Evolutionary conservation across 2,329 filamentous ascomycete genomes (phyloP), one percentile per base, ranked within the genome.

Genomic region (Thermothelomyces thermophilus): DNA sequence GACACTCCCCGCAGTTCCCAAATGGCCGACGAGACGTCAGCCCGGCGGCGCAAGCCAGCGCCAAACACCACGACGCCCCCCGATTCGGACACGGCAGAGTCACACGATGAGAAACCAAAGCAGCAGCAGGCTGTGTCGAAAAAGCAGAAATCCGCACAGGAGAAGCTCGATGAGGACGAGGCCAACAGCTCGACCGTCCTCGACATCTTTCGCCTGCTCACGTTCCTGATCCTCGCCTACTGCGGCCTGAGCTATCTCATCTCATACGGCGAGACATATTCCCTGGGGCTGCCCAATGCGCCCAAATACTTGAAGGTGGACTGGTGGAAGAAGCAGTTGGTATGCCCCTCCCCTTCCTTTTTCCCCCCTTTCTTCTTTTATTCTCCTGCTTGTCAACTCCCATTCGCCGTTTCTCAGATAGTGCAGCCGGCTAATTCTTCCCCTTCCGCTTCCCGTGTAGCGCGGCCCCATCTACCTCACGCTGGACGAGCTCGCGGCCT

Each of bases 241-340:
- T 80, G 76, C 60, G 82, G 78, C 16, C 72, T 90, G 48, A 90
- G 86, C 69, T 91, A 90, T 68, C 79, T 90, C 56, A 74, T 87
- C 58, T 89, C 85, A 39, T 74, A 76, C 54, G 84, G 84, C 54
- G 79, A 87, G 63, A 83, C 79, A 51, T 73, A 83, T 56, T 75
- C 82, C 50, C 93, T 86, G 84, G 82, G 73, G 55, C 67, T 76
- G 63, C 70, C 71, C 74, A 57, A 84, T 72, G 71, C 74, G 68
- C 69, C 86, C 68, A 61, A 83, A 70, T 82, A 85, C 72, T 61
- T 84, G 69, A 63, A 74, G 64, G 34, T 75, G 61, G 67, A 77
- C 60, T 71, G 74, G 62, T 77, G 88, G 69, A 78, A 78, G 62
- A 67, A 70, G 28, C 77, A 81, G 61, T 63, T 84, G 51, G 84